Evolutionary conservation across 257 asterid genomes (phyloP).

Genomic region (Solanum virginianum): DNA sequence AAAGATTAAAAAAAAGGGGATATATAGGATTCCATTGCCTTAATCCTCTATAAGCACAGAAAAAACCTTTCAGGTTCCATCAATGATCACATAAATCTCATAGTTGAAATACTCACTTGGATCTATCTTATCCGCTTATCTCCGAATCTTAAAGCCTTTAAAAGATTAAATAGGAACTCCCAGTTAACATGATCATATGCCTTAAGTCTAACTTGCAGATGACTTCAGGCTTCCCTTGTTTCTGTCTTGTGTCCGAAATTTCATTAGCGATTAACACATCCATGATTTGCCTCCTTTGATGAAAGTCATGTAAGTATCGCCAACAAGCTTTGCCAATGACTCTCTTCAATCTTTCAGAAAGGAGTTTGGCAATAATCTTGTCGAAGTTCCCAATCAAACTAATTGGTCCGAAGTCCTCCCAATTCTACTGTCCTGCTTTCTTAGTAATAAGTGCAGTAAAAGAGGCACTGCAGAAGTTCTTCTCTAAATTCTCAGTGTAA

Average conservation of each 20-base stretch:
- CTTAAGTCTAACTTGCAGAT: neutral
- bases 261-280: neutral
- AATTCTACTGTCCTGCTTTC: neutral
- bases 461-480: neutral
- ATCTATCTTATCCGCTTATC: neutral
- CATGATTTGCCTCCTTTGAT: neutral
- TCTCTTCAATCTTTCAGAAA: neutral
- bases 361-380: neutral
- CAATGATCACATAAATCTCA: neutral
- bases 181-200: neutral
- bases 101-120: neutral
- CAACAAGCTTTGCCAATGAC: neutral
- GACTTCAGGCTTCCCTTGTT: neutral
- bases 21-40: neutral
- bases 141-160: neutral
- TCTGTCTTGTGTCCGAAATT: neutral
- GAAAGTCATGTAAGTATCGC: neutral
- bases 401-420: neutral
- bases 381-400: neutral
- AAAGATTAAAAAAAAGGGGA: neutral
- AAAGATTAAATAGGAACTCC: neutral
- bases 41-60: neutral
- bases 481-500: neutral
- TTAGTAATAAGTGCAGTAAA: neutral
- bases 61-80: neutral